Conservation (phyloP, 148 eudicot genomes). For the Pharnaceum exiguum region DNA sequence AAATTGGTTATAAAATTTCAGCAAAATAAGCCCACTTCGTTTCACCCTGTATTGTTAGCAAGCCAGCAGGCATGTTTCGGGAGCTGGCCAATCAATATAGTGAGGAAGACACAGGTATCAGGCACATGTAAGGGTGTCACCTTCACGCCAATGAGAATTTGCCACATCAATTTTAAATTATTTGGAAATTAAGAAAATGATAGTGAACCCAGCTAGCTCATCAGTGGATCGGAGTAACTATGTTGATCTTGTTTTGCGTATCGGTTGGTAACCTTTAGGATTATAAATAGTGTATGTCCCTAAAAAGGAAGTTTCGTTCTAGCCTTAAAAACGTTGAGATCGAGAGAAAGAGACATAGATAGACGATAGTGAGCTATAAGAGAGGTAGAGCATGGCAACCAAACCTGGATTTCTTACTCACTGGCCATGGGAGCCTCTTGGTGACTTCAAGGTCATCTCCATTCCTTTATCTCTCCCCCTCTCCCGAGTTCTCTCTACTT, state of each 20-base stretch:
- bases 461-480: background rate
- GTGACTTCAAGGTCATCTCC: slow-evolving; percentile 43
- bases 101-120: too few relatives aligned
- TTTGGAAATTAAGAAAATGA: too few relatives aligned
- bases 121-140: background rate
- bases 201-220: too few relatives aligned
- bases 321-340: slow-evolving; percentile 25
- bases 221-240: background rate
- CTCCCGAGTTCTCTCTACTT: background rate
- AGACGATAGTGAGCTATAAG: background rate
- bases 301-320: slow-evolving; percentile 6
- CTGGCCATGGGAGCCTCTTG: background rate
- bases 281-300: background rate
- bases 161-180: too few relatives aligned
- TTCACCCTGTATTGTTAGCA: background rate
- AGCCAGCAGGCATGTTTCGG: background rate
- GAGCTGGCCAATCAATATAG: background rate
- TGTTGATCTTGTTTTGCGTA: background rate
- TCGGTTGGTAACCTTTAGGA: too few relatives aligned
- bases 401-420: slow-evolving; percentile 39
- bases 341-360: slow-evolving; percentile 4
- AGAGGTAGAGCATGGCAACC: slow-evolving; percentile 1
- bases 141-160: background rate
- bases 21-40: background rate
- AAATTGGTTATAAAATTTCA: background rate